A percentile compares a stretch with the other conserved stretches of the same genome.
Conservation (phyloP, 768 basidiomycete genomes). For the Xerocomellus intermedius region DNA sequence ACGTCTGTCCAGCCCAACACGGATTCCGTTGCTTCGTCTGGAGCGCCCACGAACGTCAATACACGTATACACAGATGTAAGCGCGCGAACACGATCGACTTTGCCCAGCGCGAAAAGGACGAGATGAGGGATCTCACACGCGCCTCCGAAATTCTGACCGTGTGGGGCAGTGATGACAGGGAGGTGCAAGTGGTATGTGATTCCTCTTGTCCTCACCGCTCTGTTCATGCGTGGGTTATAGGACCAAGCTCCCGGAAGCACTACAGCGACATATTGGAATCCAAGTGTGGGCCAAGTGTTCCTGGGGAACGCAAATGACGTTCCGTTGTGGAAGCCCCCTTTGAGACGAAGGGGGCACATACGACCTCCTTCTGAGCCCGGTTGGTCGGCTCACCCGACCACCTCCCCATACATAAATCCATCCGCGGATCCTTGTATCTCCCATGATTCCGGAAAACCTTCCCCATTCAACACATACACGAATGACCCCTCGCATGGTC, state of each 20-base stretch:
- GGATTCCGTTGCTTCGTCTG: neutral
- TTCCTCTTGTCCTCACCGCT: neutral
- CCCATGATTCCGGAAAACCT: slow-evolving; percentile 18
- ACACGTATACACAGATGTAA: slow-evolving; percentile 27
- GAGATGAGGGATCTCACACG: slow-evolving; percentile 88
- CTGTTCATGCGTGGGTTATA: slow-evolving; percentile 9
- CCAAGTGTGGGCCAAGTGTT: slow-evolving; percentile 66
- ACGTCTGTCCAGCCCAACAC: neutral
- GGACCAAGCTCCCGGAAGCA: slow-evolving; percentile 29
- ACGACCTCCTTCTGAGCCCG: neutral
- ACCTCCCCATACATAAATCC: slow-evolving; percentile 16
- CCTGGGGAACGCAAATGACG: slow-evolving; percentile 82
- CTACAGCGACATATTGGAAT: slow-evolving; percentile 48
- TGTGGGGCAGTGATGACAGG: slow-evolving; percentile 28
- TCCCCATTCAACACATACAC: slow-evolving; percentile 35
- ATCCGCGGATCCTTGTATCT: slow-evolving; percentile 14
- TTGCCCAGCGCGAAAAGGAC: slow-evolving; percentile 79
- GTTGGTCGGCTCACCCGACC: neutral
- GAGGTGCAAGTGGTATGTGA: slow-evolving; percentile 12
- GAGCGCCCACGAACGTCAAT: neutral
- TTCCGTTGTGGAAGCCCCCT: slow-evolving; percentile 47
- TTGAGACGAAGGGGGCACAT: slow-evolving; percentile 13
- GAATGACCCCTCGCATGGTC: slow-evolving; percentile 49
- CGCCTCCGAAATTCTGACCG: slow-evolving; percentile 71
- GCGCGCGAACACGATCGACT: slow-evolving; percentile 66